Evolutionary conservation across 2,329 filamentous ascomycete genomes (phyloP).

Genomic region (Pseudocercospora pini-densiflorae): DNA sequence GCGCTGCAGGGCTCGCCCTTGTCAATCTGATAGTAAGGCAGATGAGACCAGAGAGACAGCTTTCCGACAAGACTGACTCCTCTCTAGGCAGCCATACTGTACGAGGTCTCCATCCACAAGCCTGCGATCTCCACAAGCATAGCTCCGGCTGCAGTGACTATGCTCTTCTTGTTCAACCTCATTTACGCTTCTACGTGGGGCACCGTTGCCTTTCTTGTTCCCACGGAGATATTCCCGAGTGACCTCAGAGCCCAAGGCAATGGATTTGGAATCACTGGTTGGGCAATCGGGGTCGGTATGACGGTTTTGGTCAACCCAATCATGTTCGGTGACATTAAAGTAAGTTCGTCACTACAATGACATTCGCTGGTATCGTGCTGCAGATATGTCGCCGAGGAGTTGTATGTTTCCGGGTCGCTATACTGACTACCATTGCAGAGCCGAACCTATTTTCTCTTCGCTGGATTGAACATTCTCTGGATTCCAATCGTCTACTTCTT

Average conservation of each 20-base stretch:
- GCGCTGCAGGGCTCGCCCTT: conserved; percentile 33
- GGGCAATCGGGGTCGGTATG: conserved; percentile 62
- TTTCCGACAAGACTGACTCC: conserved; percentile 11
- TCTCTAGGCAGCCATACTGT: conserved; percentile 42
- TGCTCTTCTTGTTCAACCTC: conserved; percentile 58
- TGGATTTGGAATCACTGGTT: conserved; percentile 63
- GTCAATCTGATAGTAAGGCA: conserved; percentile 12
- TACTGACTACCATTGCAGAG: conserved; percentile 33
- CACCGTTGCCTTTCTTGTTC: conserved; percentile 55
- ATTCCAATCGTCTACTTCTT: conserved; percentile 42
- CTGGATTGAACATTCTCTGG: conserved; percentile 56
- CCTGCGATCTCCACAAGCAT: conserved; percentile 44
- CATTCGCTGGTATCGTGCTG: background rate
- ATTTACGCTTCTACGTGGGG: conserved; percentile 58
- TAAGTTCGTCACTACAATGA: background rate
- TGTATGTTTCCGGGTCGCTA: background rate
- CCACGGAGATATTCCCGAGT: conserved; percentile 62
- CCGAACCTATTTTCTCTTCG: conserved; percentile 59
- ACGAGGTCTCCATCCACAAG: conserved; percentile 46
- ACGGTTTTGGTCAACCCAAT: conserved; percentile 57
- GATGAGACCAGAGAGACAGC: background rate
- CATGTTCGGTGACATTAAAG: conserved; percentile 48
- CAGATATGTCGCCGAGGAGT: background rate
- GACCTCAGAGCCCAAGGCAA: conserved; percentile 64
- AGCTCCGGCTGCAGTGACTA: conserved; percentile 53